Evolutionary conservation across 2,329 filamentous ascomycete species (phyloP).

Genomic region (Fonsecaea pugnacius): DNA sequence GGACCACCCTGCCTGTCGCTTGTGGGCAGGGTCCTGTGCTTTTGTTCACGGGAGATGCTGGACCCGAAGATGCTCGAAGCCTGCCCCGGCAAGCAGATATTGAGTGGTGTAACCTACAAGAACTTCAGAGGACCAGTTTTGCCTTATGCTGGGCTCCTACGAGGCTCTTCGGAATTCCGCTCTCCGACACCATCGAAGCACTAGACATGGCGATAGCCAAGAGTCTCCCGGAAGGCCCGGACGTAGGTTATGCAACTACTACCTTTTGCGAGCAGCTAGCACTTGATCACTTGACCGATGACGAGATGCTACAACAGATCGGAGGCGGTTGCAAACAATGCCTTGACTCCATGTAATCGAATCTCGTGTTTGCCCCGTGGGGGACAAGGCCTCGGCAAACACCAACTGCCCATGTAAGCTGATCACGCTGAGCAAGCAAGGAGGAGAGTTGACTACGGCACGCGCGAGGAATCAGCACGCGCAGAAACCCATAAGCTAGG

Average conservation of each 20-base stretch:
- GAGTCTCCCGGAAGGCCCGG: constrained; percentile 31
- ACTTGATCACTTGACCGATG: constrained; percentile 28
- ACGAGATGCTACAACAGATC: constrained; percentile 12
- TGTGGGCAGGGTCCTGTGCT: not conserved
- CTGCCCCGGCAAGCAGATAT: not conserved
- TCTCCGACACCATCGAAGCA: constrained; percentile 5
- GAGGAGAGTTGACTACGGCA: not conserved
- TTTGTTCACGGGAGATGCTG: not conserved
- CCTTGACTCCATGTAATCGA: not conserved
- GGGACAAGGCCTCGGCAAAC: constrained; percentile 8
- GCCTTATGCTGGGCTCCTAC: constrained; percentile 17
- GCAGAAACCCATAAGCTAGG: constrained; percentile 2
- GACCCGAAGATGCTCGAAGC: not conserved
- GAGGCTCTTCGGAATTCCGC: constrained; percentile 10
- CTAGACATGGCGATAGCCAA: constrained; percentile 6
- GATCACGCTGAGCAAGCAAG: constrained; percentile 6
- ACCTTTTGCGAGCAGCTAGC: constrained; percentile 1
- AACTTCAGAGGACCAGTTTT: not conserved
- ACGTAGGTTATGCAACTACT: constrained; percentile 1
- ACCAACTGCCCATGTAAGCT: constrained; percentile 16
- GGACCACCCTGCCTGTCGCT: not conserved
- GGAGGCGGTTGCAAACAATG: constrained; percentile 11
- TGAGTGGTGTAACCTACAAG: not conserved
- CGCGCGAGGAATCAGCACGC: not conserved
- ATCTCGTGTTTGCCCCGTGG: constrained; percentile 17